phyloP scores from a whole-genome alignment of 345 rosid genomes.

The Brassica nigra region DNA sequence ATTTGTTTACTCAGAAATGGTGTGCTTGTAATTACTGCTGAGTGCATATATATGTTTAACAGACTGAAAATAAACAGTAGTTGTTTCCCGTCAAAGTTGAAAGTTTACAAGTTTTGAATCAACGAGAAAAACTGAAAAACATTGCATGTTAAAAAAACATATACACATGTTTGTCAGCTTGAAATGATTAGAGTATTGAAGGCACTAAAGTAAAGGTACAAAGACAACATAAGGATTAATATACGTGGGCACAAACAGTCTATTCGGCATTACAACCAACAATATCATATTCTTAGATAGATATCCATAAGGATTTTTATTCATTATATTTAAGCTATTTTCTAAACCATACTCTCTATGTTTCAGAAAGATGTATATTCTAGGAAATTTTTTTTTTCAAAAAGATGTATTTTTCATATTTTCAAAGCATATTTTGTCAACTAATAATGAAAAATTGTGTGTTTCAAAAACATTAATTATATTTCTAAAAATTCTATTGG shows the following conservation, averaged over 20 bases:
- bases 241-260: background rate
- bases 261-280: conserved; percentile 6
- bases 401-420: too few relatives aligned
- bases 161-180: conserved; percentile 16
- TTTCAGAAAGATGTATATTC: too few relatives aligned
- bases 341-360: background rate
- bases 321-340: background rate
- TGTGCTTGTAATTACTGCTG: background rate
- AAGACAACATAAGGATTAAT: conserved; percentile 5
- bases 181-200: conserved; percentile 20
- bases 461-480: too few relatives aligned
- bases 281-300: background rate
- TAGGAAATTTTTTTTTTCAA: too few relatives aligned
- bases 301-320: background rate
- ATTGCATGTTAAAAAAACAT: background rate
- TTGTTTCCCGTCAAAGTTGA: background rate
- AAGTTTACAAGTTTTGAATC: background rate
- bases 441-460: too few relatives aligned
- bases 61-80: background rate
- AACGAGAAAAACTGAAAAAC: conserved; percentile 10
- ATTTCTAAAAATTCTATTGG: too few relatives aligned
- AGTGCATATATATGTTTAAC: background rate
- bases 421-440: too few relatives aligned
- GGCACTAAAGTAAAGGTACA: background rate
- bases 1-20: background rate